Conservation (phyloP, 371 early-diverging fungal species). For the Haplosporangium sp. region DNA sequence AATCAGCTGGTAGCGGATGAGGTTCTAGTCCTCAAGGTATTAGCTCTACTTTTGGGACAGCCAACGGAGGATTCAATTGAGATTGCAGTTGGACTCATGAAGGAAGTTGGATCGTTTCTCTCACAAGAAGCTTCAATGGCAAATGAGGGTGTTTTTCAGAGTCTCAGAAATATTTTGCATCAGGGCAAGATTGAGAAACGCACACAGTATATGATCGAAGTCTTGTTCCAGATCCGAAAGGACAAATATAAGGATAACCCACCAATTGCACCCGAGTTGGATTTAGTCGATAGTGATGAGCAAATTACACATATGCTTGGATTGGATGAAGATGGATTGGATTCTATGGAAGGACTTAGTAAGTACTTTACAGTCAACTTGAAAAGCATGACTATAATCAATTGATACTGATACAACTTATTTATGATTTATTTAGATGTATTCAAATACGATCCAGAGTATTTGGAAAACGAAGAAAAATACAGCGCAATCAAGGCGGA, state of each 20-base stretch:
- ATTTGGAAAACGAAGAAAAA: conserved; percentile 83
- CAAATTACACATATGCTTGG: conserved; percentile 93
- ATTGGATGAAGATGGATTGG: conserved; percentile 90
- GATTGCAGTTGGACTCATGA: conserved; percentile 96
- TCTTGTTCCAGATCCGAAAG: conserved; percentile 93
- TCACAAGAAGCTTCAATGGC: conserved; percentile 84
- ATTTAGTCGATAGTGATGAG: conserved; percentile 96
- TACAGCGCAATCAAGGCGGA: conserved; percentile 87
- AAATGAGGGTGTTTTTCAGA: conserved; percentile 91
- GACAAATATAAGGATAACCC: conserved; percentile 94
- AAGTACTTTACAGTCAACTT: conserved; percentile 12
- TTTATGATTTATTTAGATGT: conserved; percentile 57
- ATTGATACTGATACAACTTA: background rate
- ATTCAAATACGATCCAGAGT: conserved; percentile 89
- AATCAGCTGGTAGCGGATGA: conserved; percentile 94
- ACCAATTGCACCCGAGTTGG: conserved; percentile 82
- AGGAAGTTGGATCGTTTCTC: conserved; percentile 90
- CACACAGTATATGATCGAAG: conserved; percentile 98
- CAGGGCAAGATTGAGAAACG: conserved; percentile 95
- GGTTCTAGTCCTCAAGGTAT: conserved; percentile 89
- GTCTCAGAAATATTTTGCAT: conserved; percentile 92
- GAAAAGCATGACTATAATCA: no score
- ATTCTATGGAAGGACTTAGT: conserved; percentile 84
- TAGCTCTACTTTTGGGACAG: conserved; percentile 87
- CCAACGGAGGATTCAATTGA: conserved; percentile 98